Evolutionary conservation across 768 basidiomycete genomes (phyloP).

Genomic region (Coprinopsis sp.): DNA sequence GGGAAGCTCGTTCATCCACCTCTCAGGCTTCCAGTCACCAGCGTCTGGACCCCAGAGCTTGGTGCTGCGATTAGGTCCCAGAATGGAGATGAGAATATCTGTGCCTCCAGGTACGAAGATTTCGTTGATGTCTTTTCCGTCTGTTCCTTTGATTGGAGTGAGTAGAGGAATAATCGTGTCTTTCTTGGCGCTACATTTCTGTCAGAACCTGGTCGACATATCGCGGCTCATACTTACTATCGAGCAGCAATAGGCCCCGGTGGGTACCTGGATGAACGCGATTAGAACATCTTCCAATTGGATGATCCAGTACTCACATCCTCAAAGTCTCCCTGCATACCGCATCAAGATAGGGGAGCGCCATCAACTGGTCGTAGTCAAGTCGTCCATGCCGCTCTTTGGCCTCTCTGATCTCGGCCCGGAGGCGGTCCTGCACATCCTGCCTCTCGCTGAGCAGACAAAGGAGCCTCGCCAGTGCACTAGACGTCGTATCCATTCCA

Average conservation of each 20-base stretch:
- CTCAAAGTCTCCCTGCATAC: constrained; percentile 35
- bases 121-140: constrained; percentile 24
- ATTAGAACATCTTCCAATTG: too few species aligned
- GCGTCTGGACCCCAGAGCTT: constrained; percentile 46
- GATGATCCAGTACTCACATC: constrained; percentile 20
- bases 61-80: constrained; percentile 34
- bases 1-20: constrained; percentile 37
- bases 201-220: neutral
- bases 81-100: constrained; percentile 22
- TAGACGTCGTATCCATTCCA: constrained; percentile 22
- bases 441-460: constrained; percentile 14
- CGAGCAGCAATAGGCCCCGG: constrained; percentile 19
- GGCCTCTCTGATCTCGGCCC: constrained; percentile 19
- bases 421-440: constrained; percentile 19
- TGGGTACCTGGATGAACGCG: too few species aligned
- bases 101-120: constrained; percentile 36
- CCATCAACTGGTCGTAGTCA: constrained; percentile 33
- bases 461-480: constrained; percentile 17
- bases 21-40: constrained; percentile 43
- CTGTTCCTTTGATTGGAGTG: constrained; percentile 18
- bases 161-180: constrained; percentile 22
- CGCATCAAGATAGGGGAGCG: constrained; percentile 33
- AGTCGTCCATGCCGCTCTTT: constrained; percentile 25
- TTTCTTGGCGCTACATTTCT: constrained; percentile 14
- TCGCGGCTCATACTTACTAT: constrained; percentile 12